These are phyloP conservation scores for Fusarium chuoi DNA, from an alignment of 2,329 filamentous ascomycete genomes.

Conservation along the genomic window DNA sequence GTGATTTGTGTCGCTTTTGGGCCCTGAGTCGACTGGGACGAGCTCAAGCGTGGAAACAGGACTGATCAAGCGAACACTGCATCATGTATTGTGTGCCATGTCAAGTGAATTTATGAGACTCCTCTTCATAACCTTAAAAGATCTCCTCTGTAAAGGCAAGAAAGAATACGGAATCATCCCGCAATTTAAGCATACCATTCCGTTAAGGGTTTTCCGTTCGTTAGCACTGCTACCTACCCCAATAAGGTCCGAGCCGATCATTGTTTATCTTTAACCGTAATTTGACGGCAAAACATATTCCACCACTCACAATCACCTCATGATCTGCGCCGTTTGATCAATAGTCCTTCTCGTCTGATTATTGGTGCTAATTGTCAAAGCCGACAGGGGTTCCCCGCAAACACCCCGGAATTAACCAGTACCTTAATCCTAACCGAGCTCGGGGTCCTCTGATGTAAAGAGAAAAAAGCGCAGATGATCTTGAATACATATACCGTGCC, in stretches of 20 bases:
- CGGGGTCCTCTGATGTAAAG: not conserved
- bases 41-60: too few species aligned
- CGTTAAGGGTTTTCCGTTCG: not conserved
- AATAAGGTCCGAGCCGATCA: slow-evolving; percentile 1
- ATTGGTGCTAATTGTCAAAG: slow-evolving; percentile 37
- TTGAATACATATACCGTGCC: slow-evolving; percentile 8
- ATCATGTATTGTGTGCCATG: rapidly evolving
- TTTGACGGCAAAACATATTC: not conserved
- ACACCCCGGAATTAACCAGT: not conserved
- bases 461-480: not conserved
- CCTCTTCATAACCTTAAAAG: rapidly evolving
- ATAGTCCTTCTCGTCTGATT: not conserved
- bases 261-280: slow-evolving; percentile 21
- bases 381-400: slow-evolving; percentile 35
- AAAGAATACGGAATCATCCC: not conserved
- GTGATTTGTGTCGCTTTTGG: rapidly evolving
- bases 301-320: not conserved
- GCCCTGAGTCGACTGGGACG: rapidly evolving
- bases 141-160: not conserved
- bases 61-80: rapidly evolving
- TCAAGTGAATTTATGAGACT: rapidly evolving
- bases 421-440: slow-evolving; percentile 5
- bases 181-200: not conserved
- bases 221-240: not conserved
- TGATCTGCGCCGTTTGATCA: not conserved